Evolutionary conservation across 2,329 filamentous ascomycete species (phyloP).

Genomic region (Colletotrichum sp.): DNA sequence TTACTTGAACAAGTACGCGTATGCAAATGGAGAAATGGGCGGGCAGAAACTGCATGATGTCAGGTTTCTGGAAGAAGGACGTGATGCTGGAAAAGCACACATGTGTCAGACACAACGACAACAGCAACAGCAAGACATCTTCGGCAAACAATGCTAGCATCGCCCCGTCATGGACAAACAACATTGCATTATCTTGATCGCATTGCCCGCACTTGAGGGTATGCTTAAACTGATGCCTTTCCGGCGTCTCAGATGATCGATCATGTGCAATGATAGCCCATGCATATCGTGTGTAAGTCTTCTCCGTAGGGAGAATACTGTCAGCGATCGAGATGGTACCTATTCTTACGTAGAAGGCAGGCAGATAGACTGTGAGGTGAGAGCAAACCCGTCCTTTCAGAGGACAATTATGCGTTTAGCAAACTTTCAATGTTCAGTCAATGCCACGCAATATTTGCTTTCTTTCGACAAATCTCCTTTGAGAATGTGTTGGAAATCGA

Average conservation of each 20-base stretch:
- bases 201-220: background rate
- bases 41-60: background rate
- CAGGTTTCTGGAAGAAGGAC: background rate
- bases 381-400: background rate
- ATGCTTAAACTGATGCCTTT: background rate
- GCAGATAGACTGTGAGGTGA: too few relatives aligned
- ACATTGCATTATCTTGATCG: background rate
- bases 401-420: background rate
- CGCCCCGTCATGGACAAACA: background rate
- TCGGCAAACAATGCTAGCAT: background rate
- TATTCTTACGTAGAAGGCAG: too few relatives aligned
- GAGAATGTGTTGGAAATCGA: background rate
- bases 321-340: background rate
- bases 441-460: background rate
- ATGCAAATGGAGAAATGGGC: background rate
- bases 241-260: background rate
- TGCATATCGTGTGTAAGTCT: background rate
- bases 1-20: background rate
- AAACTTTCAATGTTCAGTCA: background rate
- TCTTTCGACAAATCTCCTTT: too few relatives aligned
- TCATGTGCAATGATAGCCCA: background rate
- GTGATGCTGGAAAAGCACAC: background rate
- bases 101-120: background rate
- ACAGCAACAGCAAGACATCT: background rate
- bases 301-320: background rate